These are phyloP conservation scores for Eutrema heterophyllum DNA, from an alignment of 345 rosid species.

Conservation along the genomic window DNA sequence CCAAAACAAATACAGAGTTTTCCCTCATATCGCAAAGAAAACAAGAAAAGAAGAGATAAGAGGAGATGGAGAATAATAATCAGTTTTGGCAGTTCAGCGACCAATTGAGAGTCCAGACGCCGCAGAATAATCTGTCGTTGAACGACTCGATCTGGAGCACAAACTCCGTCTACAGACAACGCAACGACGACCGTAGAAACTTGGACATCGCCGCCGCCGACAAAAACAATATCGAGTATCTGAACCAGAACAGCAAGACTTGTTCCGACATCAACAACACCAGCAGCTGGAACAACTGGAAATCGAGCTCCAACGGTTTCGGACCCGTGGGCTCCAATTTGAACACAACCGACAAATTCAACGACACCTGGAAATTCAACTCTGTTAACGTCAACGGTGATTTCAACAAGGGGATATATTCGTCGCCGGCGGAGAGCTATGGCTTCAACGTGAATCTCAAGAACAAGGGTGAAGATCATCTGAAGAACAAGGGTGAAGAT, in stretches of 20 bases:
- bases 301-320: constrained; percentile 15
- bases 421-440: constrained; percentile 22
- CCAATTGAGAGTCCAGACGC: constrained; percentile 67
- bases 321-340: constrained; percentile 27
- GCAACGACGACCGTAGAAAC: constrained; percentile 66
- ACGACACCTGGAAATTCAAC: constrained; percentile 54
- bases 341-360: not conserved
- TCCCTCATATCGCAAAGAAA: not conserved
- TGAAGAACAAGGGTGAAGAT: constrained; percentile 50
- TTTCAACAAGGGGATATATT: constrained; percentile 69
- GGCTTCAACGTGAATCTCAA: constrained; percentile 32
- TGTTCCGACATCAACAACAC: constrained; percentile 8
- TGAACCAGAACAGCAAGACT: constrained; percentile 27
- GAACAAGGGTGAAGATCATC: not conserved
- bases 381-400: constrained; percentile 45
- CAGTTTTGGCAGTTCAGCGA: constrained; percentile 98
- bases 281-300: constrained; percentile 22
- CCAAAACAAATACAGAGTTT: not conserved
- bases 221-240: constrained; percentile 17
- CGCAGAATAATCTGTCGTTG: constrained; percentile 58
- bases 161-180: constrained; percentile 36
- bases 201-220: constrained; percentile 54
- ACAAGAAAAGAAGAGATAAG: too few species aligned
- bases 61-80: constrained; percentile 66
- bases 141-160: constrained; percentile 94